A percentile compares a stretch with the other conserved stretches of the same genome.
Evolutionary conservation across 2,329 filamentous ascomycete species (phyloP).

Genomic region (Hirsutella rhossiliensis): DNA sequence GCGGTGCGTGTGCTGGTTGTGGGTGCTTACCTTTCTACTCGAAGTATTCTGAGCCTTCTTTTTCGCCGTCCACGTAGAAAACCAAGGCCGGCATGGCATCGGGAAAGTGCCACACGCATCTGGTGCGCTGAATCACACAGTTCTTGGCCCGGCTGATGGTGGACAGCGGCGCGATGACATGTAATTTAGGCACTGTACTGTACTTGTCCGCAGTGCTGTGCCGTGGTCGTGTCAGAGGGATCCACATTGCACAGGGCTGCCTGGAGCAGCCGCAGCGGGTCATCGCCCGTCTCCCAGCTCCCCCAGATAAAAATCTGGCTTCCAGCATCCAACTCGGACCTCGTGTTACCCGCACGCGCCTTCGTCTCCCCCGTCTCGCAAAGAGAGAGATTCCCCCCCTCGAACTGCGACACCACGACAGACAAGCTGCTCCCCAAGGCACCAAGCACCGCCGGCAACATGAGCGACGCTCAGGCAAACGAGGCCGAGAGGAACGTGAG

Average conservation of each 20-base stretch:
- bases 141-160: too few relatives aligned
- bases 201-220: too few relatives aligned
- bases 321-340: conserved; percentile 13
- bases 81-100: too few relatives aligned
- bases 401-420: conserved; percentile 9
- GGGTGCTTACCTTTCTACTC: too few relatives aligned
- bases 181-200: too few relatives aligned
- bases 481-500: conserved; percentile 94
- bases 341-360: conserved; percentile 5
- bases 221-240: neutral
- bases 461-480: conserved; percentile 77
- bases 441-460: conserved; percentile 37
- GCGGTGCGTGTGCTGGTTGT: too few relatives aligned
- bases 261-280: neutral
- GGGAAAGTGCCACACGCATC: too few relatives aligned
- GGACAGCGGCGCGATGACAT: too few relatives aligned
- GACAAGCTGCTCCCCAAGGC: conserved; percentile 11
- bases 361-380: conserved; percentile 3
- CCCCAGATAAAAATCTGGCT: conserved; percentile 8
- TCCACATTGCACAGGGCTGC: conserved; percentile 2
- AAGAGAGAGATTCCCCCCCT: conserved; percentile 4
- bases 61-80: too few relatives aligned
- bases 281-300: neutral
- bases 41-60: too few relatives aligned
- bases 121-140: too few relatives aligned